phyloP scores from a whole-genome alignment of 805 yeast species.

The Pachysolen tannophilus region DNA sequence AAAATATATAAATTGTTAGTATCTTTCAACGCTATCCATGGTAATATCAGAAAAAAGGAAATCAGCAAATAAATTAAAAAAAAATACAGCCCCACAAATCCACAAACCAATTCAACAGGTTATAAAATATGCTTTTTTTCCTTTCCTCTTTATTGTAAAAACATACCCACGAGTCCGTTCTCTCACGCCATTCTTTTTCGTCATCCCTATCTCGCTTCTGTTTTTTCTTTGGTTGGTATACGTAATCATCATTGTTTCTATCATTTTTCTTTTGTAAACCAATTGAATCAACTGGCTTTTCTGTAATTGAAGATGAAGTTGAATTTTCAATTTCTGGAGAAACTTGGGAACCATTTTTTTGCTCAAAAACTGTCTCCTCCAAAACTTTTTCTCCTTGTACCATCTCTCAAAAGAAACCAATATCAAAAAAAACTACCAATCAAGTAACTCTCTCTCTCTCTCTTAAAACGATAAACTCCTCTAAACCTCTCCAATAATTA shows the following conservation, averaged over 20 bases:
- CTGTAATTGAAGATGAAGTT: too few relatives aligned
- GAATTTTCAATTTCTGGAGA: too few relatives aligned
- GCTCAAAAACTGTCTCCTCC: too few relatives aligned
- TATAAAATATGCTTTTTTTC: neutral
- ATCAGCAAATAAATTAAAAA: too few relatives aligned
- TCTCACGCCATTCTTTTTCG: conserved; percentile 10
- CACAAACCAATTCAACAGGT: neutral
- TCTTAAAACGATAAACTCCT: too few relatives aligned
- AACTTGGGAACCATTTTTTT: too few relatives aligned
- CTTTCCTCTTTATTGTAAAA: conserved; percentile 10
- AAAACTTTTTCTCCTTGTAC: too few relatives aligned
- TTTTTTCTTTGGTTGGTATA: conserved; percentile 2
- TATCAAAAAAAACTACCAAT: too few relatives aligned
- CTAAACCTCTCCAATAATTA: too few relatives aligned
- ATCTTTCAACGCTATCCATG: neutral
- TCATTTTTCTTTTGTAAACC: neutral
- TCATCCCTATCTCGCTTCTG: conserved; percentile 10
- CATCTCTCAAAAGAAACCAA: too few relatives aligned
- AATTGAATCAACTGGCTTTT: neutral
- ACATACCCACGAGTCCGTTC: conserved; percentile 54
- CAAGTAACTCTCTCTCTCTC: too few relatives aligned
- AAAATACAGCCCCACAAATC: too few relatives aligned
- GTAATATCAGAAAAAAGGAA: neutral
- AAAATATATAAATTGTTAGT: conserved; percentile 9
- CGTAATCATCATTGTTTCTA: neutral